phyloP scores from a whole-genome alignment of 2,329 filamentous ascomycete genomes.

The Ascosphaera apis region DNA sequence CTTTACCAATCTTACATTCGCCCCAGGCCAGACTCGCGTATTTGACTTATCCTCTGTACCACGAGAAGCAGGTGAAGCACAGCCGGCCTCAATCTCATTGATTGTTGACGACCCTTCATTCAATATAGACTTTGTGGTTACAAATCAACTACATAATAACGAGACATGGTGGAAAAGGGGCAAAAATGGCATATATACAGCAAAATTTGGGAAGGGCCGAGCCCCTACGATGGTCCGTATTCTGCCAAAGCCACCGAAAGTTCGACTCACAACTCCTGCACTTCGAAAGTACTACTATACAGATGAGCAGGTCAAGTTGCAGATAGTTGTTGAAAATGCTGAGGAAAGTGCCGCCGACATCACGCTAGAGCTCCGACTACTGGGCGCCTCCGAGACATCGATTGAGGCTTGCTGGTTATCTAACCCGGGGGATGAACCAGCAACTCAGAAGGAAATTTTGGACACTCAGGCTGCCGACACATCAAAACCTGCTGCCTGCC shows the following conservation, averaged over 20 bases:
- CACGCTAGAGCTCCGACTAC: conserved; percentile 43
- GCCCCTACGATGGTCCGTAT: conserved; percentile 41
- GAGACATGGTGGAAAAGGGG: conserved; percentile 22
- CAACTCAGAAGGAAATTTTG: conserved; percentile 13
- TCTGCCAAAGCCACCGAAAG: conserved; percentile 73
- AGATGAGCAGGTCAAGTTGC: conserved; percentile 49
- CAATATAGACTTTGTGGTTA: conserved; percentile 41
- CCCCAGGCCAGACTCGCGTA: conserved; percentile 43
- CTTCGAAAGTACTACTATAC: conserved; percentile 57
- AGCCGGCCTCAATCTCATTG: conserved; percentile 39
- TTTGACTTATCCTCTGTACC: conserved; percentile 51
- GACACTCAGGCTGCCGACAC: conserved; percentile 7
- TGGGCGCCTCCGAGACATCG: conserved; percentile 30
- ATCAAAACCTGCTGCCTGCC: conserved; percentile 9
- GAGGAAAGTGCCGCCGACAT: conserved; percentile 60
- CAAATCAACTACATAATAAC: conserved; percentile 13
- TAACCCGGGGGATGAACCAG: too few species aligned
- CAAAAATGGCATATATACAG: conserved; percentile 13
- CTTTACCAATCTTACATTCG: conserved; percentile 38
- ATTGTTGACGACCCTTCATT: conserved; percentile 42
- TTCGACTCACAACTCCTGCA: conserved; percentile 46
- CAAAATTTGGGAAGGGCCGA: conserved; percentile 20
- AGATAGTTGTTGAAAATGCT: conserved; percentile 51
- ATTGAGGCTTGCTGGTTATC: conserved; percentile 26
- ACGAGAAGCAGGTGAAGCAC: conserved; percentile 59